Percentiles rank a stretch among this genome's conserved stretches.
Conservation (phyloP, 116 monocot species). For the Trichopus zeylanicus region DNA sequence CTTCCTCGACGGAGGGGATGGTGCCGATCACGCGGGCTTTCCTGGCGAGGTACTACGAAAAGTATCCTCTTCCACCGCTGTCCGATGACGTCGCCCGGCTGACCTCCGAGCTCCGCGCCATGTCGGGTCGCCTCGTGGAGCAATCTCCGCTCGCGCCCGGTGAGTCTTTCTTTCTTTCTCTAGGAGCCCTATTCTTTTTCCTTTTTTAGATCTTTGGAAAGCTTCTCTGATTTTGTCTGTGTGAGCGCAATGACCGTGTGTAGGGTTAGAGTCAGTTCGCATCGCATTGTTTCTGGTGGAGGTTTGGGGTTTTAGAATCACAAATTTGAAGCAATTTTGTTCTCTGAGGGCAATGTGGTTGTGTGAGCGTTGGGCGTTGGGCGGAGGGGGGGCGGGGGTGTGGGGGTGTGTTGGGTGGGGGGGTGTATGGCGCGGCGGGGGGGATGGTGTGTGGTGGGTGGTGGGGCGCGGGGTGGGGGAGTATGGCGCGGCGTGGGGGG, state of each 20-base stretch:
- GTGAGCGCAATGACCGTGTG: neutral
- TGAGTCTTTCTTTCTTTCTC: constrained; percentile 6
- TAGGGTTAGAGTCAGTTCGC: neutral
- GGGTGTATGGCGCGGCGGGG: too few species aligned
- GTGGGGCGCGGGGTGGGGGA: too few species aligned
- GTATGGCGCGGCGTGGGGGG: too few species aligned
- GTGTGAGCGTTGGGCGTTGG: too few species aligned
- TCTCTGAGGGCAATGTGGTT: too few species aligned
- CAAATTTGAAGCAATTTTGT: too few species aligned
- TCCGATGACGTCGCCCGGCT: constrained; percentile 56
- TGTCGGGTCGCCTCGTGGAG: constrained; percentile 32
- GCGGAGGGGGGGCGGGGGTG: too few species aligned
- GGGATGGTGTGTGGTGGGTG: too few species aligned
- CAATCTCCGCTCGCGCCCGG: constrained; percentile 35
- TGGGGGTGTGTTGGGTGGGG: too few species aligned
- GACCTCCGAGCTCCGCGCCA: constrained; percentile 36
- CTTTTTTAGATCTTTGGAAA: neutral
- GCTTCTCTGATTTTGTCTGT: neutral
- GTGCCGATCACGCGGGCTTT: constrained; percentile 90
- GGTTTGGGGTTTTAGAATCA: too few species aligned
- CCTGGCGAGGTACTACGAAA: constrained; percentile 79
- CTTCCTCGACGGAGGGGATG: constrained; percentile 56
- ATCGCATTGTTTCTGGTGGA: too few species aligned
- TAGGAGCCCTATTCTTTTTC: neutral
- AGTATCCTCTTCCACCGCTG: constrained; percentile 51